Evolutionary conservation across 176 grass and related monocot species (phyloP).

Genomic region (Eragrostis nindensis): DNA sequence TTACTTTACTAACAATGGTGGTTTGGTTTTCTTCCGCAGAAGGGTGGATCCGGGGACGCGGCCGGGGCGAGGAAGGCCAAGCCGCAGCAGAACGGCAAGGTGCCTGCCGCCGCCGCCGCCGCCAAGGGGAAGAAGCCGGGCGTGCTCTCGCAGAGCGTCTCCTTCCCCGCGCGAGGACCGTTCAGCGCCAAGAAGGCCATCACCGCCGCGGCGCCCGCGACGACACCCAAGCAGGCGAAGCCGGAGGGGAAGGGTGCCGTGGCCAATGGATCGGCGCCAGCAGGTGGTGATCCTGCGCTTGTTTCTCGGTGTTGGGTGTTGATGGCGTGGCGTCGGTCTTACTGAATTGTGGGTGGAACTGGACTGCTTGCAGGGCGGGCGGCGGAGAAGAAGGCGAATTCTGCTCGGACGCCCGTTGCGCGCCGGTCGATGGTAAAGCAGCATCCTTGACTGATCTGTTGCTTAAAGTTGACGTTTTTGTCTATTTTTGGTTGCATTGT

Average conservation of each 20-base stretch:
- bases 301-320: not conserved
- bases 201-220: not conserved
- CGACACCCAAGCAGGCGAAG: conserved; percentile 47
- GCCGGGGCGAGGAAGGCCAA: conserved; percentile 44
- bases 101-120: conserved; percentile 13
- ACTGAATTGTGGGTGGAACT: conserved; percentile 16
- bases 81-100: conserved; percentile 47
- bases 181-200: conserved; percentile 33
- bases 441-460: not conserved
- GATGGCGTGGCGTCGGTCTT: conserved; percentile 6
- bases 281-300: conserved; percentile 29
- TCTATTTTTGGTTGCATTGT: conserved; percentile 40
- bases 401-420: conserved; percentile 11
- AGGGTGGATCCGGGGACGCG: conserved; percentile 53
- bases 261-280: conserved; percentile 48
- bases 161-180: conserved; percentile 53
- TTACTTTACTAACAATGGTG: not conserved
- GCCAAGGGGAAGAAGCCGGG: conserved; percentile 47
- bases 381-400: conserved; percentile 44
- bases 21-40: conserved; percentile 38
- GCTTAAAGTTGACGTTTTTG: conserved; percentile 1
- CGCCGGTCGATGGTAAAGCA: conserved; percentile 59
- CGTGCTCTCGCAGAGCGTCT: conserved; percentile 64
- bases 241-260: conserved; percentile 41
- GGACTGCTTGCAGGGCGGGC: not conserved